Base-by-base conservation (phyloP, 495 filamentous ascomycete species). In the Tuber borchii region DNA sequence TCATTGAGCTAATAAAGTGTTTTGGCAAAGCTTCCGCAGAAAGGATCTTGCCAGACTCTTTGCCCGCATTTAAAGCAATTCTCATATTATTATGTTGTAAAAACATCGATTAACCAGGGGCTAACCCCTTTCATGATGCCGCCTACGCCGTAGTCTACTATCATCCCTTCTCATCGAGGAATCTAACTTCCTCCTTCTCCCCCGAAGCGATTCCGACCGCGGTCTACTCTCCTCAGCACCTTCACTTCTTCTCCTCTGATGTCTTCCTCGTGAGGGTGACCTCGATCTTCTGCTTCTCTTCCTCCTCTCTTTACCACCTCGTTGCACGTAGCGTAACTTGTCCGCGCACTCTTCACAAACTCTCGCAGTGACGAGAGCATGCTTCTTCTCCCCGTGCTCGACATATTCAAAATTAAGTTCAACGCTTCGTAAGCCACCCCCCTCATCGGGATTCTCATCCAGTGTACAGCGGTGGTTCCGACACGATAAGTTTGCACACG, bases 371-470 rank as follows among this genome's bases (percentile, higher is more conserved):
- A 83, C 82, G 8, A 83, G 44, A 9, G 82, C 82, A 71, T 76
- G 79, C 77, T 80, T 83, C 69, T 74, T 71, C 61, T 79, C 76
- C 20, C 56, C 74, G 22, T 73, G 74, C 61, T 83, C 82, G n/a
- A 75, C 79, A 74, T 83, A 83, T 44, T 76, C 82, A 68, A 83
- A 81, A 65, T 81, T 69, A 34, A 83, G 56, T 42, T 83, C 81
- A 44, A 83, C 81, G 61, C 74, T 82, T 44, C 51, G 74, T 22
- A 82, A 51, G 8, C 80, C 74, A 42, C 75, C 51, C 37, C 40
- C 70, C 45, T 74, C 70, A 46, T 83, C 72, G 8, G 76, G 80
- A 71, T 83, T 70, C 70, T 80, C 77, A 44, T 82, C 80, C 6
- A 82, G 74, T 7, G 77, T 81, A 48, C 74, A 74, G 26, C 78